Percentiles rank a stretch among this genome's conserved stretches.
Evolutionary conservation across 225 moss, liverwort and hornwort genomes (phyloP).

Genomic region (Physcomitrium patens): DNA sequence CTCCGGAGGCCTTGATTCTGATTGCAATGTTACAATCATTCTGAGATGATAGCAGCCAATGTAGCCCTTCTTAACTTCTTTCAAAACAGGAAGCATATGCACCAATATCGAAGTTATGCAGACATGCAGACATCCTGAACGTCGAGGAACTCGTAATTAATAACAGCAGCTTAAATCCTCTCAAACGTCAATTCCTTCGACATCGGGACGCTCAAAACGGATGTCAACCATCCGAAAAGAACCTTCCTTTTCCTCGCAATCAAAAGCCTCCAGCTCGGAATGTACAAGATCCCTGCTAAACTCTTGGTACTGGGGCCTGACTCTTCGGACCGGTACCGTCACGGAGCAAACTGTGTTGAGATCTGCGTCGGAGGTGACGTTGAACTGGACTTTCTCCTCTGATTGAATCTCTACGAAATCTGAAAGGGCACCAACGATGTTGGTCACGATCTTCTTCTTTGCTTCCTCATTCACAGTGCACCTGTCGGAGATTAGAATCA

Average conservation of each 20-base stretch:
- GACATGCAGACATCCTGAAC: background rate
- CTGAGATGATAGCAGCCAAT: background rate
- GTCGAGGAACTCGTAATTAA: background rate
- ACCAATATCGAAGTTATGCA: background rate
- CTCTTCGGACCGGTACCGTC: constrained; percentile 83
- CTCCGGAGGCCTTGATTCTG: background rate
- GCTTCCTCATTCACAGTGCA: constrained; percentile 94
- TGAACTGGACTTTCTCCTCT: constrained; percentile 80
- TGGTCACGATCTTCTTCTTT: constrained; percentile 81
- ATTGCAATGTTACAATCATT: background rate
- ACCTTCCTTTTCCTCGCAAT: constrained; percentile 47
- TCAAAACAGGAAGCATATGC: background rate
- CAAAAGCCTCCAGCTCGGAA: constrained; percentile 61
- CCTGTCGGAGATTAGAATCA: constrained; percentile 89
- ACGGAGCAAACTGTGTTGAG: constrained; percentile 84
- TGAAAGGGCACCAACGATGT: constrained; percentile 86
- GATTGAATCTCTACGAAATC: constrained; percentile 95
- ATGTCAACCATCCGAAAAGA: constrained; percentile 53
- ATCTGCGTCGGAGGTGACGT: constrained; percentile 72
- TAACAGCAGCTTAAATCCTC: background rate
- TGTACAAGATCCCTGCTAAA: constrained; percentile 72
- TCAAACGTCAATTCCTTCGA: constrained; percentile 22
- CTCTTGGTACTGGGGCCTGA: constrained; percentile 80
- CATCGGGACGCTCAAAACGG: constrained; percentile 42
- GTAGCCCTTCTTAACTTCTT: background rate